These are phyloP conservation scores for Tetracladium setigerum DNA, from an alignment of 495 filamentous ascomycete genomes.

Conservation along the genomic window DNA sequence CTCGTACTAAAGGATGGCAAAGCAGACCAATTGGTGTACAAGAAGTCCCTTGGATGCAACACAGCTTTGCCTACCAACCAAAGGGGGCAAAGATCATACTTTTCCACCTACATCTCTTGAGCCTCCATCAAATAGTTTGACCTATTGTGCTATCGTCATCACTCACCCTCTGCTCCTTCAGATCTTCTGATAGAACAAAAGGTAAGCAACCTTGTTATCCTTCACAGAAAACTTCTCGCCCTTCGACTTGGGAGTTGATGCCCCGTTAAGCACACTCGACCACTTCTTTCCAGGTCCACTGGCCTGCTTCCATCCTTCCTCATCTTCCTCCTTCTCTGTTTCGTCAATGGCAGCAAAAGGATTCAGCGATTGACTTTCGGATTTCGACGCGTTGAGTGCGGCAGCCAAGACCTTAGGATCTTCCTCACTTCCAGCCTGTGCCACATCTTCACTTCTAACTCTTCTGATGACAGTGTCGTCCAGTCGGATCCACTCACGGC, in stretches of 20 bases:
- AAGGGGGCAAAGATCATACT: background rate
- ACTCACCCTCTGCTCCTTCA: constrained; percentile 2
- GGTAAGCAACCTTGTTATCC: constrained; percentile 94
- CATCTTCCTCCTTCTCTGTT: constrained; percentile 55
- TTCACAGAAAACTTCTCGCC: constrained; percentile 64
- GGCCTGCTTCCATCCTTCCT: constrained; percentile 79
- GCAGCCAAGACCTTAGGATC: constrained; percentile 61
- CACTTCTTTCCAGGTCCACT: constrained; percentile 56
- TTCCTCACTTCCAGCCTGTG: constrained; percentile 75
- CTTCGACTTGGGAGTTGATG: constrained; percentile 52
- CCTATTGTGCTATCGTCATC: no score
- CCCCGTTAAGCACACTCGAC: constrained; percentile 56
- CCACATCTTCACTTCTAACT: constrained; percentile 82
- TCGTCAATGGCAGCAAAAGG: constrained; percentile 60
- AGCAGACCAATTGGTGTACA: constrained; percentile 10
- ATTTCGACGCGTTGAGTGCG: constrained; percentile 58
- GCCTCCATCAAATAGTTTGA: no score
- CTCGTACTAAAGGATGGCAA: constrained; percentile 10
- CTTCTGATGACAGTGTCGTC: constrained; percentile 90
- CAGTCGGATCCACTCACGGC: constrained; percentile 87
- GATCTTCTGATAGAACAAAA: constrained; percentile 77
- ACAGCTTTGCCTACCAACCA: background rate
- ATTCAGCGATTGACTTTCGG: constrained; percentile 39
- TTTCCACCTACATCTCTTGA: background rate
- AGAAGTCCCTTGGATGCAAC: constrained; percentile 2